Evolutionary conservation across 306 rosid genomes (phyloP).

Genomic region (Corylus avellana): DNA sequence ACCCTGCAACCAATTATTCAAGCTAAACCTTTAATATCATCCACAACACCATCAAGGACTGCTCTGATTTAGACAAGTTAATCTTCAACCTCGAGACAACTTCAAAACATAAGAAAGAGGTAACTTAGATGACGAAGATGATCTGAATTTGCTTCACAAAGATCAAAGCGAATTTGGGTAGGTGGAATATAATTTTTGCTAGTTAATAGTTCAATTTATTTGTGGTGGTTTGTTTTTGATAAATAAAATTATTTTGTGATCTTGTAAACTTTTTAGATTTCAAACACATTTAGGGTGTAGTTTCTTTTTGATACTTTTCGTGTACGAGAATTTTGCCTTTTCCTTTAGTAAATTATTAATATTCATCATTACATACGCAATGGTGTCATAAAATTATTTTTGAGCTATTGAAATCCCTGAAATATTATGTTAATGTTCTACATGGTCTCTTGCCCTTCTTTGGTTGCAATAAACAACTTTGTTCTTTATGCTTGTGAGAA

Average conservation of each 20-base stretch:
- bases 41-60: background rate
- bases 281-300: too few species aligned
- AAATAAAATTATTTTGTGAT: too few species aligned
- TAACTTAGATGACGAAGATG: background rate
- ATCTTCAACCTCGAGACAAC: background rate
- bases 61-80: background rate
- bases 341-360: too few species aligned
- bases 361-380: background rate
- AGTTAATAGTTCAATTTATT: too few species aligned
- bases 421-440: background rate
- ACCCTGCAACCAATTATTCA: background rate
- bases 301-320: too few species aligned
- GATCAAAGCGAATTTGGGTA: background rate
- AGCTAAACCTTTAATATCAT: too few species aligned
- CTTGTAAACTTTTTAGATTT: too few species aligned
- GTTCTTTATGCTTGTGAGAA: background rate
- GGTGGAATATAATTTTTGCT: too few species aligned
- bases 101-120: background rate
- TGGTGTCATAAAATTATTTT: background rate
- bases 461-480: background rate
- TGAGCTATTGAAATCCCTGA: background rate
- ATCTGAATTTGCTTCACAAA: background rate
- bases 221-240: too few species aligned
- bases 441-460: background rate
- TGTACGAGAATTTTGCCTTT: too few species aligned